A percentile compares a stretch with the other conserved stretches of the same genome.
phyloP scores from a whole-genome alignment of 2,329 filamentous ascomycete species.

The Chaetomiaceae sp. region DNA sequence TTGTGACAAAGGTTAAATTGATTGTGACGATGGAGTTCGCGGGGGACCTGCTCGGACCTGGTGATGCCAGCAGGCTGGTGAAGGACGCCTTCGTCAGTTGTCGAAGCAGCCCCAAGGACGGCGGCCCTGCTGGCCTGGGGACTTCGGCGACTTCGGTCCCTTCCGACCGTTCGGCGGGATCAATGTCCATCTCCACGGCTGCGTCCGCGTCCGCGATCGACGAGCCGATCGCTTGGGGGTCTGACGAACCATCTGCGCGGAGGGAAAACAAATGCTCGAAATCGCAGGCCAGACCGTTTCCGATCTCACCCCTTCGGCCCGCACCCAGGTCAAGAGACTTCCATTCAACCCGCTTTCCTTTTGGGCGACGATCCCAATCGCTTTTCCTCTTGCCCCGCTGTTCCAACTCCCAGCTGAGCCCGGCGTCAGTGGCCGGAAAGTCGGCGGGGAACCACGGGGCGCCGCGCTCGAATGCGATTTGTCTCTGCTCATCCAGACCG shows the following conservation, averaged over 20 bases:
- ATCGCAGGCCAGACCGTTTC: conserved; percentile 76
- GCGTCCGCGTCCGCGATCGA: conserved; percentile 17
- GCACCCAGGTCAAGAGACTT: conserved; percentile 67
- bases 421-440: conserved; percentile 72
- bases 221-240: conserved; percentile 12
- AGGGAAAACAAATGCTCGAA: conserved; percentile 64
- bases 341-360: conserved; percentile 75
- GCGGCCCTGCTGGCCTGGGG: not conserved
- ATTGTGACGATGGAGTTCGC: conserved; percentile 52
- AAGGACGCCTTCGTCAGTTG: conserved; percentile 39
- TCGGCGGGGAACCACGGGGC: conserved; percentile 84
- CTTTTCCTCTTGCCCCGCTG: conserved; percentile 55
- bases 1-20: conserved; percentile 59
- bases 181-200: conserved; percentile 23
- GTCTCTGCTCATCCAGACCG: conserved; percentile 72
- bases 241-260: conserved; percentile 13
- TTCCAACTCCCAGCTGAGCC: conserved; percentile 69
- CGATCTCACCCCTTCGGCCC: conserved; percentile 74
- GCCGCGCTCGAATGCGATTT: conserved; percentile 75
- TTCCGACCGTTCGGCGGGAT: conserved; percentile 19
- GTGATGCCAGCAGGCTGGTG: conserved; percentile 29
- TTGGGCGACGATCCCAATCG: conserved; percentile 73
- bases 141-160: not conserved
- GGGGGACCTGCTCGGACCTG: conserved; percentile 29
- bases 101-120: conserved; percentile 27